Base-by-base conservation (phyloP, 768 basidiomycete genomes). In the Wakefieldia striispora region DNA sequence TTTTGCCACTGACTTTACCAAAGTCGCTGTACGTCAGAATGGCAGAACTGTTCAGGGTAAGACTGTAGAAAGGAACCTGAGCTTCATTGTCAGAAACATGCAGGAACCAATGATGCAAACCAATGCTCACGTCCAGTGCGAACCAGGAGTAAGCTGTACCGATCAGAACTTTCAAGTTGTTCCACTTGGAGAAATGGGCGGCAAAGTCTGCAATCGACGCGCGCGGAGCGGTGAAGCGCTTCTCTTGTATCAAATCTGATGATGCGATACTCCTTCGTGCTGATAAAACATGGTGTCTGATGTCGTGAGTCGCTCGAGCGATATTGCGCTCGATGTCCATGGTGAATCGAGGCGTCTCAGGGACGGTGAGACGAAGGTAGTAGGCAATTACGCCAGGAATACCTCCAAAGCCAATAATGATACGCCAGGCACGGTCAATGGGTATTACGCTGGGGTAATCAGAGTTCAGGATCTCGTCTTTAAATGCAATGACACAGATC, bases 321-420 rank as follows among this genome's bases (percentile, higher is more conserved):
- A 94, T 73, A 62, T 94, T 91, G 37, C 73, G 75, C 65, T 90
- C 87, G 54, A 95, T 80, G 73, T 94, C 91, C 86, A 94, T 91
- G 51, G 90, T 95, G 69, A 78, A 84, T 54, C 92, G 90, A 24
- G 92, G 92, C 1, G 91, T 93, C 68, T 95, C 91, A 12, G 91
- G 90, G 61, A 95, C 91, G 26, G 91, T 93, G 35, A 92, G 75
- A 61, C 92, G 89, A 83, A 88, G 91, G 74, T 91, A 94, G 44
- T 91, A 80, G 14, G 89, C 89, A 43, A 91, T 65, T 37, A 75
- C 72, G 43, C 81, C 92, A 35, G 92, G 91, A 38, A 95, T 70
- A 50, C 84, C 86, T 36, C 92, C 92, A 37, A 95, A 72, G 57
- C 92, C 92, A 67, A 94, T 87, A 60, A 95, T 76, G 41, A 94